A percentile compares a stretch with the other conserved stretches of the same genome.
These are phyloP conservation scores for Oryza coarctata DNA, from an alignment of 176 grass and related monocot genomes.

Conservation along the genomic window DNA sequence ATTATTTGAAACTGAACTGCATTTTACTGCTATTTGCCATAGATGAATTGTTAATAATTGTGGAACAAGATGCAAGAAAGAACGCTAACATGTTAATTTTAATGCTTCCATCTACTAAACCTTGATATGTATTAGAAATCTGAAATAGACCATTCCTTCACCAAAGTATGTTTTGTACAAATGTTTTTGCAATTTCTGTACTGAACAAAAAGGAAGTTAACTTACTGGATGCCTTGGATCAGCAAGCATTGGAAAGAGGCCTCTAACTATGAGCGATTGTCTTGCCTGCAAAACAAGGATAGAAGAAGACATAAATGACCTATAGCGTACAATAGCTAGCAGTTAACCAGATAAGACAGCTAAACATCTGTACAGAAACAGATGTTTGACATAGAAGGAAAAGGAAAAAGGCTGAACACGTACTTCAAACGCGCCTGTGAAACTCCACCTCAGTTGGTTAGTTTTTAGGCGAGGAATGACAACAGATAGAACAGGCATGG, in stretches of 20 bases:
- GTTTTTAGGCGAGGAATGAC: slow-evolving; percentile 98
- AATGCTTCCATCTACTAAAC: not conserved
- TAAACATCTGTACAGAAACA: slow-evolving; percentile 14
- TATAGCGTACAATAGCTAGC: not conserved
- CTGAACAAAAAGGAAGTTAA: slow-evolving; percentile 17
- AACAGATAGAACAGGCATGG: slow-evolving; percentile 97
- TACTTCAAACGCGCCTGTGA: slow-evolving; percentile 96
- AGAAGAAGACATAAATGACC: slow-evolving; percentile 26
- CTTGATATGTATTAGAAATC: slow-evolving; percentile 6
- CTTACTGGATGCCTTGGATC: slow-evolving; percentile 98
- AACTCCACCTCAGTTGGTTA: slow-evolving; percentile 97
- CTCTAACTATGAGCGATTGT: slow-evolving; percentile 94
- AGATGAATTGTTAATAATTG: not conserved
- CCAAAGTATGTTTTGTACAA: not conserved
- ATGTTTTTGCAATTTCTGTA: not conserved
- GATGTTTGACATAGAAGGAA: not conserved
- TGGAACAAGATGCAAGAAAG: not conserved
- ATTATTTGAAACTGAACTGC: not conserved
- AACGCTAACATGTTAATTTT: not conserved
- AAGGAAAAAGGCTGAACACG: not conserved
- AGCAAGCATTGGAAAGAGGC: slow-evolving; percentile 98
- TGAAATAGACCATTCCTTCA: not conserved
- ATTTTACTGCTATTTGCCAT: not conserved
- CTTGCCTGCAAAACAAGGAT: slow-evolving; percentile 67
- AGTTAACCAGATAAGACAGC: not conserved